These are phyloP conservation scores for Psilocybe mexicana DNA, from an alignment of 1,284 basidiomycete species.

Conservation along the genomic window DNA sequence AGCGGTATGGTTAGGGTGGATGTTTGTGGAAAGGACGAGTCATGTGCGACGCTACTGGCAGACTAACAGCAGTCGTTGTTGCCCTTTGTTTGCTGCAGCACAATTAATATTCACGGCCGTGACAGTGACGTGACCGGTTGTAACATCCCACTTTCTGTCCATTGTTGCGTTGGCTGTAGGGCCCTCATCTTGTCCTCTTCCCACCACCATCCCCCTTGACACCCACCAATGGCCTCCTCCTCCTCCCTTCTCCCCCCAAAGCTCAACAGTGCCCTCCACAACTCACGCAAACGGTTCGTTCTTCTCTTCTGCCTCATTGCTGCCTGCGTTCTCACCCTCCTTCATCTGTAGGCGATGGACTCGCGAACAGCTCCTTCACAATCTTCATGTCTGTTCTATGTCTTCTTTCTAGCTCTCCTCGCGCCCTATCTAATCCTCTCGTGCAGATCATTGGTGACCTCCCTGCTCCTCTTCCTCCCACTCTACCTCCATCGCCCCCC, in stretches of 20 bases:
- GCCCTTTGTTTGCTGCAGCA: constrained; percentile 16
- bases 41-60: constrained; percentile 7
- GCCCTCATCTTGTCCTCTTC: constrained; percentile 38
- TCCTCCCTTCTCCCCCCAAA: constrained; percentile 20
- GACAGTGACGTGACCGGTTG: constrained; percentile 27
- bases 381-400: constrained; percentile 46
- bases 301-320: constrained; percentile 14
- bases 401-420: constrained; percentile 7
- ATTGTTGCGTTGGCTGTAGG: constrained; percentile 38
- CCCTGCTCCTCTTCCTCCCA: constrained; percentile 55
- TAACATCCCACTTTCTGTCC: constrained; percentile 23
- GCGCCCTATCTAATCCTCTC: constrained; percentile 22
- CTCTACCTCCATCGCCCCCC: constrained; percentile 68
- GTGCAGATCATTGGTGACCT: constrained; percentile 60
- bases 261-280: constrained; percentile 17
- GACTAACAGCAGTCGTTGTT: constrained; percentile 15
- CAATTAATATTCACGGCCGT: constrained; percentile 17
- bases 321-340: constrained; percentile 18
- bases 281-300: constrained; percentile 35
- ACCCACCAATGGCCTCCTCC: constrained; percentile 20
- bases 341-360: constrained; percentile 50
- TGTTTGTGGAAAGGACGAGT: neutral
- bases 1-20: too few species aligned
- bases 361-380: constrained; percentile 60
- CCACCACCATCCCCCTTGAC: constrained; percentile 37